Base-by-base conservation (phyloP, 768 basidiomycete genomes). In the Boletus sp. region DNA sequence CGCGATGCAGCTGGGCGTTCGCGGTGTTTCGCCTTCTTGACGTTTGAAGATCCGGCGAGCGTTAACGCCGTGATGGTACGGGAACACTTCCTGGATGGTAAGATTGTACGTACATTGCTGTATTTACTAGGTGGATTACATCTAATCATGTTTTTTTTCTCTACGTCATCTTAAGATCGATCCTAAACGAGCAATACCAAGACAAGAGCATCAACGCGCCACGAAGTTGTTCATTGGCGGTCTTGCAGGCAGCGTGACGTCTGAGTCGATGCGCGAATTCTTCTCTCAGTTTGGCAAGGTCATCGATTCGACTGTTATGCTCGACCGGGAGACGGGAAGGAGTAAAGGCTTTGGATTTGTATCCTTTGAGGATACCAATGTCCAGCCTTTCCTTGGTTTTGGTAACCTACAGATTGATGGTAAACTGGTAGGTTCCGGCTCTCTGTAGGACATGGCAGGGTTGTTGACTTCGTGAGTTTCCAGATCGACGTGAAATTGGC, bases 291-390 rank as follows among this genome's bases (percentile, higher is more conserved):
- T 90, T 64, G 97, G 97, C 58, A 89, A 87, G 63, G 94, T 99
- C 61, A 90, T 97, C 66, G 96, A 99, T 71, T 94, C 96, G 45
- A 98, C 96, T 1, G 94, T 99, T 63, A 99, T 98, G 97, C 81
- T 97, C 64, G 97, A 99, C 74, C 88, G 94, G 44, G 94, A 98
- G 73, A 94, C 94, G 4, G 90, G 91, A 28, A 77, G 94, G 48
- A 94, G 92, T 75, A 97, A 98, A 72, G 97, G 97, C 12, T 99
- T 99, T 62, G 97, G 95, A 0, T 99, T 99, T 69, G 92, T 98
- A 11, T 96, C 94, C 0, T 96, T 98, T 67, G 90, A 94, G 69
- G 89, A 92, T 59, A 89, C 87, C n/a, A 85, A 89, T 62, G 92
- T 95, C 20, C 89, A 93, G 58, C 87, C 88, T 37, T 90, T 94